A percentile compares a stretch with the other conserved stretches of the same genome.
Conservation (phyloP, 2,329 filamentous ascomycete species). For the Talaromyces sp. region DNA sequence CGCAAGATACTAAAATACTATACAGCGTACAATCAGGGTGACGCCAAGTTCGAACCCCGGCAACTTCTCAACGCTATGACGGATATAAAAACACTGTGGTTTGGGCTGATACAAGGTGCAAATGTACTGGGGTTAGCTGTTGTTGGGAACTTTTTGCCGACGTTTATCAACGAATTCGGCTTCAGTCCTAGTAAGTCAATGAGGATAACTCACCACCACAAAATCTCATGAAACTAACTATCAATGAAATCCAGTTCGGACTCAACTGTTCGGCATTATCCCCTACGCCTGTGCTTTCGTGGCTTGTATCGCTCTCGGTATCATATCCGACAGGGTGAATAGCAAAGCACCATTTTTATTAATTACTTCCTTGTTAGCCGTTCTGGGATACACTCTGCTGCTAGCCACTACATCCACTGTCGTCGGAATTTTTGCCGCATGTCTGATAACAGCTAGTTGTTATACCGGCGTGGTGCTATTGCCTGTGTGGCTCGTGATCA, state of each 20-base stretch:
- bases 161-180: background rate
- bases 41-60: background rate
- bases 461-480: background rate
- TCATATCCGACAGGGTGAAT: background rate
- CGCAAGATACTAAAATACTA: background rate
- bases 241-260: background rate
- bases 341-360: background rate
- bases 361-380: background rate
- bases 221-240: background rate
- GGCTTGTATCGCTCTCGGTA: background rate
- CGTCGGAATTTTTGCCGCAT: background rate
- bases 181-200: background rate
- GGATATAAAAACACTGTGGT: background rate
- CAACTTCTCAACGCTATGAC: background rate
- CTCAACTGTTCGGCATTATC: background rate
- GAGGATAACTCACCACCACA: background rate
- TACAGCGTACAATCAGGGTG: background rate
- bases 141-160: background rate
- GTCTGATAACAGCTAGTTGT: background rate
- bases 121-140: background rate
- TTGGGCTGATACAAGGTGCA: background rate
- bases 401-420: background rate
- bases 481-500: background rate
- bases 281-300: background rate
- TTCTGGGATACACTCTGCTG: background rate